Evolutionary conservation across 768 basidiomycete genomes (phyloP), one percentile per base, ranked within the genome.

Genomic region (Calocybe cyanea): DNA sequence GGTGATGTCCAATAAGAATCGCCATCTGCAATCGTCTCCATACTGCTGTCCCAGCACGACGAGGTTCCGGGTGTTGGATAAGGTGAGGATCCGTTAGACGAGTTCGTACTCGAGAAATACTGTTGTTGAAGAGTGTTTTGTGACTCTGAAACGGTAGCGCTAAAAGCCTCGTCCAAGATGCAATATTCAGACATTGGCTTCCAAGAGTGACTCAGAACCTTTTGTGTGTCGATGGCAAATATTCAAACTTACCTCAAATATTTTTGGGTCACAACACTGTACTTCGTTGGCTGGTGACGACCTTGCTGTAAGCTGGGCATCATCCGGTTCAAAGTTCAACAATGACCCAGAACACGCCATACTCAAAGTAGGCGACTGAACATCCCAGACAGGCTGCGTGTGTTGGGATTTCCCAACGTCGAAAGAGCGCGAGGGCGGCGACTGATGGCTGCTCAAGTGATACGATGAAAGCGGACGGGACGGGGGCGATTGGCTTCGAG

Each of bases 401-500:
- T 38, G 43, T 20, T 45, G 25, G 17, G 37, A 35, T 43, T 38
- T 43, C 48, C 18, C 52, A 39, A n/a, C n/a, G 25, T 28, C 25
- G 11, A 45, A 53, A 41, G 57, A 53, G 51, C 46, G 57, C 48
- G 50, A 54, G 38, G 68, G 68, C 14, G 65, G 62, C n/a, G 66
- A 70, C 53, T 8, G 62, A 64, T 33, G 25, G 25, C 5, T 11
- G 11, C 25, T 28, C 25, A 11, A 28, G 11, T 6, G 25, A 11
- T 11, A 6, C 25, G 11, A 28, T 28, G n/a, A n/a, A n/a, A n/a
- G n/a, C n/a, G n/a, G n/a, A n/a, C n/a, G n/a, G n/a, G n/a, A n/a
- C n/a, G n/a, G n/a, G n/a, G n/a, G n/a, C n/a, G n/a, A n/a, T n/a
- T n/a, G n/a, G n/a, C n/a, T n/a, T n/a, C n/a, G n/a, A n/a, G n/a